Evolutionary conservation across 176 grass and related monocot genomes (phyloP), one percentile per base, ranked within the genome.

Genomic region (Carex scoparia): DNA sequence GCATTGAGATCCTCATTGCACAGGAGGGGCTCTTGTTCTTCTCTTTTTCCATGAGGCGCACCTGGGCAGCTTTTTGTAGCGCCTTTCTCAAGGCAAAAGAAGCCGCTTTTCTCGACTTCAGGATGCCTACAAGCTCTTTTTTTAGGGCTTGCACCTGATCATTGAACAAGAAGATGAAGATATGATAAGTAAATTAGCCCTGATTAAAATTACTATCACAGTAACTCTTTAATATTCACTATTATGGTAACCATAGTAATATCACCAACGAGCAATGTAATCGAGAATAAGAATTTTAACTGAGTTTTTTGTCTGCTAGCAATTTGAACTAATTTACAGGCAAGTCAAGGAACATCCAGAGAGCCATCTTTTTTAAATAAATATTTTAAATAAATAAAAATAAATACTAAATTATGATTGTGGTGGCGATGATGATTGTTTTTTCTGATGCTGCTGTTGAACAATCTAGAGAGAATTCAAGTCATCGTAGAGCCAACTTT

Each of bases 21-120:
- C 82, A 99, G 53, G 96, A 95, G 81, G 91, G 91, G 62, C 93
- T 99, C 90, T 95, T 99, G 84, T 99, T 99, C 91, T 99, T 99
- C 87, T 94, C 96, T 89, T 99, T 99, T 88, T 95, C 96, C 87
- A 87, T 97, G 53, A 99, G 84, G 40, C 87, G 91, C 86, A 88
- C 63, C 16, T 99, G 93, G 68, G 96, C 91, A 89, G 96, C 96
- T 57, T 95, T 95, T 87, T 95, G 91, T 82, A 99, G 88, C 76
- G 96, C 91, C 86, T 89, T 94, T 88, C 96, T 92, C 81, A 99
- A 86, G 65, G 85, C 88, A 55, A 87, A 94, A 84, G 96, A 95
- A 87, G 93, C 96, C 77, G 66, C 85, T 79, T 90, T 95, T 76
- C 93, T 88, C 23, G 84, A 95, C 71, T 94, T 91, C 15, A 91